Conservation (phyloP, 73 alveolate genomes). For the Vitrella brassicaformis region DNA sequence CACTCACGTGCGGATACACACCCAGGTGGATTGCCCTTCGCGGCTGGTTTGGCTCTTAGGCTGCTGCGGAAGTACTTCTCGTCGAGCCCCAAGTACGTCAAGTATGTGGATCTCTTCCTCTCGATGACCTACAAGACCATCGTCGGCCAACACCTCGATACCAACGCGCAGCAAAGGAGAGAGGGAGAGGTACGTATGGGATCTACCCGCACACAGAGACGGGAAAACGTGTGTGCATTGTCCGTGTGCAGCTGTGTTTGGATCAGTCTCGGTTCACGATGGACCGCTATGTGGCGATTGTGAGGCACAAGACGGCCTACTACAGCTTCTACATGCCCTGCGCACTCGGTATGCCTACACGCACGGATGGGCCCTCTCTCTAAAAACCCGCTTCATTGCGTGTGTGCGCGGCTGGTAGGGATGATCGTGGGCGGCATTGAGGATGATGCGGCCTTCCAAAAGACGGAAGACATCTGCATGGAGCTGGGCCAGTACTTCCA, state of each 20-base stretch:
- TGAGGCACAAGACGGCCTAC: conserved; percentile 29
- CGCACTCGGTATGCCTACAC: conserved; percentile 35
- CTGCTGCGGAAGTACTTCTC: background rate
- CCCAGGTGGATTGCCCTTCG: conserved; percentile 1
- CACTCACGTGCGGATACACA: conserved; percentile 30
- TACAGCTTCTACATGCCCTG: conserved; percentile 31
- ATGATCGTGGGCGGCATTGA: too few relatives aligned
- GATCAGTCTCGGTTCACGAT: background rate
- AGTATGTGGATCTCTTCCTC: conserved; percentile 8
- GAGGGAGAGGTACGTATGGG: background rate
- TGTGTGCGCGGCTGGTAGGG: too few relatives aligned
- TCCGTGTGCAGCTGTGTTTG: too few relatives aligned
- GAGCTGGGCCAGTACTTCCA: too few relatives aligned
- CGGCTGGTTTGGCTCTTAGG: too few relatives aligned
- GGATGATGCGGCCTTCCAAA: too few relatives aligned
- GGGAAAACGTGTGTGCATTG: too few relatives aligned
- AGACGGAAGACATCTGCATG: too few relatives aligned
- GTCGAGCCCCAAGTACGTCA: background rate
- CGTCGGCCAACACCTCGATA: conserved; percentile 24
- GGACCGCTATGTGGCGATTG: background rate
- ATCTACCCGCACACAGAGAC: too few relatives aligned
- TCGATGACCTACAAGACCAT: conserved; percentile 31
- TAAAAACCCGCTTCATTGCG: too few relatives aligned
- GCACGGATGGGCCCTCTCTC: too few relatives aligned
- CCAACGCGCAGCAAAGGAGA: background rate